A percentile compares a stretch with the other conserved stretches of the same genome.
Evolutionary conservation across 805 yeast genomes (phyloP).

Genomic region (Dipodascus geniculatus): DNA sequence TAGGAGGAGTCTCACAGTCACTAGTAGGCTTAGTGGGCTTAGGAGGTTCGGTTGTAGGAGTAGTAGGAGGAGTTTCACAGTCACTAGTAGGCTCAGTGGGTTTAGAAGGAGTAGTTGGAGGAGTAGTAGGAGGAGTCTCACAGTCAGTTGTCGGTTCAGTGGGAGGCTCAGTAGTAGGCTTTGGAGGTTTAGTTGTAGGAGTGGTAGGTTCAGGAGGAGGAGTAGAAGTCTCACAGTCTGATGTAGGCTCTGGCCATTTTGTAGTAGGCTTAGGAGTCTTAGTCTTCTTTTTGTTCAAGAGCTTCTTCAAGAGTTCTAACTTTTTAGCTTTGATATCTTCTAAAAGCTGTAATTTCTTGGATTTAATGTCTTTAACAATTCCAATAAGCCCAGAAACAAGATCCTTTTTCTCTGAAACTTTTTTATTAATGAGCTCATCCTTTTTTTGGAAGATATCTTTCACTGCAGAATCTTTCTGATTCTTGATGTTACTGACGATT

Average conservation of each 20-base stretch:
- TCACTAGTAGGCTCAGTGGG: background rate
- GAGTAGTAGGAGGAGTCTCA: background rate
- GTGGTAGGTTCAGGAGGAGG: background rate
- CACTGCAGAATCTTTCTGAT: too few relatives aligned
- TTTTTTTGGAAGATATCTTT: too few relatives aligned
- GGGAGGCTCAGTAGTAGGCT: background rate
- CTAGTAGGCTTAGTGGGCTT: too few relatives aligned
- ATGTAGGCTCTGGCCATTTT: too few relatives aligned
- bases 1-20: too few relatives aligned
- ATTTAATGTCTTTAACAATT: too few relatives aligned
- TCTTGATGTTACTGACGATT: too few relatives aligned
- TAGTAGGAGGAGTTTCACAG: background rate
- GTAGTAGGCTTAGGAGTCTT: background rate
- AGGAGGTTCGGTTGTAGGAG: background rate
- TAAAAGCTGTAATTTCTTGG: too few relatives aligned
- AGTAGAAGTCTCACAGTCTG: background rate
- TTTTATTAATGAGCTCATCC: background rate
- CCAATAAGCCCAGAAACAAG: background rate
- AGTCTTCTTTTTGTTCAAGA: background rate
- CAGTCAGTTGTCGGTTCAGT: background rate
- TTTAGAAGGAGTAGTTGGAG: background rate
- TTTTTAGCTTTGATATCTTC: background rate
- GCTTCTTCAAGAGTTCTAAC: background rate
- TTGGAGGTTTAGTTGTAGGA: background rate
- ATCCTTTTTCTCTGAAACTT: background rate